Base-by-base conservation (phyloP, 805 yeast species). In the Candida ponderosae region DNA sequence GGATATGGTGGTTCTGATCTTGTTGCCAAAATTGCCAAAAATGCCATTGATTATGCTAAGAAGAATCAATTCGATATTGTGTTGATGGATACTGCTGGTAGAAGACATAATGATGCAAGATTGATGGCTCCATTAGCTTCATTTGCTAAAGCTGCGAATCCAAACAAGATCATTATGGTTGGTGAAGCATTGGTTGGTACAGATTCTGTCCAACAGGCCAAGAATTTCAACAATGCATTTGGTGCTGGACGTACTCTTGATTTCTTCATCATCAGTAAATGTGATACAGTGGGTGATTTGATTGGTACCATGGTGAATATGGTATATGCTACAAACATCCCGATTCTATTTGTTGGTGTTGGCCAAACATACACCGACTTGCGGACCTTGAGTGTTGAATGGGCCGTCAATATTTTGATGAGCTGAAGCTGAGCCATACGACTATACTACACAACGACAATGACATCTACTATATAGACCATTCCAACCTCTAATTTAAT, bases 171-270 rank as follows among this genome's bases (percentile, higher is more conserved):
- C 51, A 89, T 90, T 54, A 93, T 93, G 97, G 98, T 90, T 16
- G 97, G 97, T 31, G 98, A 90, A 60, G 98, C 98, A 0, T 66
- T 90, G 29, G 97, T 90, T 2, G 98, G 98, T 15, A 89, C 97
- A 0, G 98, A 90, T 56, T 86, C 97, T 1, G 97, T 93, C 4
- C 83, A 83, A 59, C 98, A 90, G 59, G 97, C 97, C 0, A 76
- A 76, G 36, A 89, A 93, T 56, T 90, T 90, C 66, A 89, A 90
- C 56, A 76, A 79, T 48, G 96, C 97, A 0, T 90, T 93, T 62
- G 97, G 97, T 17, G 79, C 80, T 39, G 74, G 70, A 29, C 67
- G 97, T 38, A 70, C 74, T 30, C 65, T 90, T 32, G 97, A 93
- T 59, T 93, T 89, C 56, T 93, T 90, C 63, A 81, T 90, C 41